Evolutionary conservation across 176 grass and related monocot species (phyloP), one percentile per base, ranked within the genome.

Genomic region (Ananas comosus): DNA sequence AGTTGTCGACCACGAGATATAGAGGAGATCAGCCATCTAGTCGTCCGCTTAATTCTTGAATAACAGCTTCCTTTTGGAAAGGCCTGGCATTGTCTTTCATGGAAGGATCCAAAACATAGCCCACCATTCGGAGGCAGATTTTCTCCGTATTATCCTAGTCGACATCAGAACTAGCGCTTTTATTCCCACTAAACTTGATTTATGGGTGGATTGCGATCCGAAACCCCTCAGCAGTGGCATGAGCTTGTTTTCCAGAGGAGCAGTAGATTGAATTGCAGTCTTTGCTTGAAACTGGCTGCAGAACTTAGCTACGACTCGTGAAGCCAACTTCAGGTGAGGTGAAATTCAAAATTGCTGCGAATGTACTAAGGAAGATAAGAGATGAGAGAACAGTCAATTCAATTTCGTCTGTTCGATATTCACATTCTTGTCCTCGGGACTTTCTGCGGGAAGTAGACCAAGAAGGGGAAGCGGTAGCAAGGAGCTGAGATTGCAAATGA

Each of bases 401-500:
- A 50, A 67, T 61, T 76, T 64, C 10, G 54, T 66, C 51, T 64
- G 61, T 80, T 80, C 78, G 29, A 72, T 10, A 61, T 63, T 8
- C 12, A 19, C 51, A 69, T 22, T 75, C 28, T 83, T 70, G 23
- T 68, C 51, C 51, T 79, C 75, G 1, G 77, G 72, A 21, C 72
- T 83, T 64, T 81, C 88, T 53, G 74, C 74, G 2, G 93, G 93
- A 51, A 97, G 89, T 58, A 97, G 86, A 3, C 82, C 69, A 23
- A 97, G 89, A 51, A 97, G 86, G 66, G 93, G 93, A 19, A 97
- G 74, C 33, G 93, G 89, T 63, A 97, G 78, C 51, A 97, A 71
- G 16, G 93, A 97, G 51, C 84, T 97, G 59, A 97, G 71, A 68
- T 90, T 97, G 80, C 93, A 92, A 9, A 97, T 12, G 0, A 73